These are phyloP conservation scores for Acmispon strigosus DNA, from an alignment of 306 rosid species.

Conservation along the genomic window DNA sequence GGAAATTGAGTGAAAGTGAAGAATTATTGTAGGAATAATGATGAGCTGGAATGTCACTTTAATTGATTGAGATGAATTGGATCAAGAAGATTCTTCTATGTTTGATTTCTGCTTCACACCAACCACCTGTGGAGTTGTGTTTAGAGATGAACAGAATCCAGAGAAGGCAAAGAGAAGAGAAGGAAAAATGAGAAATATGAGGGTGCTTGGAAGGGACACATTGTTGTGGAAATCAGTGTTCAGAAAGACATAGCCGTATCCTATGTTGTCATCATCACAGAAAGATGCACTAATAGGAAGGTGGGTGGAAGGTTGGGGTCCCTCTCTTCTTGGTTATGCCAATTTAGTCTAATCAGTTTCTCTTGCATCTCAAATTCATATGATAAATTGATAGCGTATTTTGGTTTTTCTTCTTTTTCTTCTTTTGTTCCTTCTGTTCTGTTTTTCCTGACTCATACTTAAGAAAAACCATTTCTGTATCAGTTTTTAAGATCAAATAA, in stretches of 20 bases:
- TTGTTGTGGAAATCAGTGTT: slow-evolving; percentile 13
- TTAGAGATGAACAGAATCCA: slow-evolving; percentile 16
- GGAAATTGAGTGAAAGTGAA: too few species aligned
- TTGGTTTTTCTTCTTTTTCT: neutral
- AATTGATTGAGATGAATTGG: slow-evolving; percentile 15
- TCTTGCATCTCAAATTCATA: neutral
- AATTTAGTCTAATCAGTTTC: slow-evolving; percentile 19
- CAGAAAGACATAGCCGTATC: slow-evolving; percentile 14
- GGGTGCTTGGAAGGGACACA: slow-evolving; percentile 29
- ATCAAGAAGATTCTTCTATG: slow-evolving; percentile 1
- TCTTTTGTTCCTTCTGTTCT: neutral
- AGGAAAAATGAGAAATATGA: neutral
- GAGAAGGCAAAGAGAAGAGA: slow-evolving; percentile 20
- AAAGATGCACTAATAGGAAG: slow-evolving; percentile 35
- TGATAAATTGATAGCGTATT: neutral
- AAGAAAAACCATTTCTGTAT: slow-evolving; percentile 3
- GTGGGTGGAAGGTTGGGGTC: slow-evolving; percentile 30
- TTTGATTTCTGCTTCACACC: slow-evolving; percentile 17
- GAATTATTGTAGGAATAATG: neutral
- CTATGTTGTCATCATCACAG: slow-evolving; percentile 28
- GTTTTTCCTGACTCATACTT: neutral
- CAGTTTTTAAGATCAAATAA: slow-evolving; percentile 1
- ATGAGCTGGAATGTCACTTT: neutral
- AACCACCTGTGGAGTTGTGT: slow-evolving; percentile 12
- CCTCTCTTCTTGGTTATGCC: slow-evolving; percentile 24